Percentiles rank a stretch among this genome's conserved stretches.
phyloP scores from a whole-genome alignment of 2,329 filamentous ascomycete species.

The Cryoendolithus antarcticus region DNA sequence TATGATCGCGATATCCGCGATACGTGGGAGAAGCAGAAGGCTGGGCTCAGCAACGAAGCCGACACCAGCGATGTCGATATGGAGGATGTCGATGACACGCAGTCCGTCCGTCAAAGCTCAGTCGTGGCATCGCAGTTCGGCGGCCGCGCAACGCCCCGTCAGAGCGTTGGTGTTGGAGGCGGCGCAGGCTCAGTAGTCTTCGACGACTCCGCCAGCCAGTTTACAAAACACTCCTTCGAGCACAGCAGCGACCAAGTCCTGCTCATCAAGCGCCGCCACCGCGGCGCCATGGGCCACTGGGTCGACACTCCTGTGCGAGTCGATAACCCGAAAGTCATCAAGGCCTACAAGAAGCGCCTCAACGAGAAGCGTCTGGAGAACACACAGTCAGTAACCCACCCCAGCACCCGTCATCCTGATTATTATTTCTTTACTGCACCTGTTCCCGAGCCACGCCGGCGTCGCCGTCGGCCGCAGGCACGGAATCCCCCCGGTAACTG shows the following conservation, averaged over 20 bases:
- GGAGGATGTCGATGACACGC: slow-evolving; percentile 45
- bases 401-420: too few species aligned
- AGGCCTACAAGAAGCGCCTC: slow-evolving; percentile 72
- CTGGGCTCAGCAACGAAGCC: slow-evolving; percentile 59
- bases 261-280: slow-evolving; percentile 59
- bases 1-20: slow-evolving; percentile 85
- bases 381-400: too few species aligned
- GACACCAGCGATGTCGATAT: slow-evolving; percentile 65
- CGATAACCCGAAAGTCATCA: slow-evolving; percentile 69
- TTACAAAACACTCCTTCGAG: slow-evolving; percentile 32
- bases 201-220: slow-evolving; percentile 58
- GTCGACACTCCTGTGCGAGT: slow-evolving; percentile 13
- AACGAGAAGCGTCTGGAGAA: slow-evolving; percentile 32
- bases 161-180: slow-evolving; percentile 44
- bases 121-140: slow-evolving; percentile 4
- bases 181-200: slow-evolving; percentile 32
- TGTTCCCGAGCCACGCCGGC: too few species aligned
- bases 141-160: slow-evolving; percentile 50
- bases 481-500: too few species aligned
- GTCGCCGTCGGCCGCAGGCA: too few species aligned
- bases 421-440: too few species aligned
- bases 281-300: slow-evolving; percentile 49
- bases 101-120: slow-evolving; percentile 12
- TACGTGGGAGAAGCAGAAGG: slow-evolving; percentile 84
- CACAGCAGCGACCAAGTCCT: slow-evolving; percentile 50